phyloP scores from a whole-genome alignment of 495 filamentous ascomycete species.

The Penicillium bialowiezense region DNA sequence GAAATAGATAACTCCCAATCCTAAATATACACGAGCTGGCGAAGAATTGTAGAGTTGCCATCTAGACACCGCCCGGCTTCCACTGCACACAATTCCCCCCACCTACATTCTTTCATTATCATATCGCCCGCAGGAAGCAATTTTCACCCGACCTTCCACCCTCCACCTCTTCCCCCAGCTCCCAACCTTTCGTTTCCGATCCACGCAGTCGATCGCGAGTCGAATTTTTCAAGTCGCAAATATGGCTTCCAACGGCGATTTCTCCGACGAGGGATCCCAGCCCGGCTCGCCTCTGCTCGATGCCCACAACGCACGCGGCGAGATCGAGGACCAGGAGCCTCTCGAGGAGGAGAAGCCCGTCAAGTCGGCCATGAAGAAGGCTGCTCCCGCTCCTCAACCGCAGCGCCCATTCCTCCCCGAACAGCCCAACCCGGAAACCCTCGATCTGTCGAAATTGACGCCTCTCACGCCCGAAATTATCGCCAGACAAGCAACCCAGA shows the following conservation, averaged over 20 bases:
- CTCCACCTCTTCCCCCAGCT: slow-evolving; percentile 18
- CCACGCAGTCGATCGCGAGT: slow-evolving; percentile 15
- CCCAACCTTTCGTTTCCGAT: slow-evolving; percentile 11
- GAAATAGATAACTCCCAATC: neutral
- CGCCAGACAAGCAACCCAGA: slow-evolving; percentile 94
- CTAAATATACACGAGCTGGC: neutral
- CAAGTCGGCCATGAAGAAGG: slow-evolving; percentile 69
- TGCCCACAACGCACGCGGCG: slow-evolving; percentile 49
- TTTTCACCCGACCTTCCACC: slow-evolving; percentile 34
- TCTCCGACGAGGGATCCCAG: slow-evolving; percentile 58
- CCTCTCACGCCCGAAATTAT: slow-evolving; percentile 96
- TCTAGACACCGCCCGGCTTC: slow-evolving; percentile 40
- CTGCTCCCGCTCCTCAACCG: slow-evolving; percentile 44
- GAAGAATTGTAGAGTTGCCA: slow-evolving; percentile 5
- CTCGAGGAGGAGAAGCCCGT: slow-evolving; percentile 51
- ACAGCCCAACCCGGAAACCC: slow-evolving; percentile 82
- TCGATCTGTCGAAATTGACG: slow-evolving; percentile 73
- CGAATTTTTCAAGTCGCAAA: slow-evolving; percentile 33
- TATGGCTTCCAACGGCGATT: slow-evolving; percentile 65
- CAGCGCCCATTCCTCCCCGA: slow-evolving; percentile 68
- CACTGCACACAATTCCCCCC: slow-evolving; percentile 44
- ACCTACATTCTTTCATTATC: slow-evolving; percentile 36
- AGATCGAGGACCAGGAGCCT: slow-evolving; percentile 51
- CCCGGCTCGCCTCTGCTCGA: slow-evolving; percentile 58
- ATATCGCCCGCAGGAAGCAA: slow-evolving; percentile 44